Percentiles rank a stretch among this genome's conserved stretches.
Conservation (phyloP, 2,329 filamentous ascomycete genomes). For the Whalleya microplaca region DNA sequence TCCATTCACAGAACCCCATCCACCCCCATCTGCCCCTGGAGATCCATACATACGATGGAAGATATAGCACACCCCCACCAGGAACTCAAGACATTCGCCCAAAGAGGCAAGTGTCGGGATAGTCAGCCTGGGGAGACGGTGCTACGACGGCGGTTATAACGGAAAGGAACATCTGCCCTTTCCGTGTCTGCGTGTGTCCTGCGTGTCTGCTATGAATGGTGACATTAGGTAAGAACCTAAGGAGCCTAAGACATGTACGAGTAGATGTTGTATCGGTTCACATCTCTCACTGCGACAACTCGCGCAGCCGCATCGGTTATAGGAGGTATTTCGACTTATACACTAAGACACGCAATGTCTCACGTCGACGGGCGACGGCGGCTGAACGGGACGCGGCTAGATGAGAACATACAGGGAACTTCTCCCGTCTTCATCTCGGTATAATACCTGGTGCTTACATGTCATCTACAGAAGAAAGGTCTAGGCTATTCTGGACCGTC, state of each 20-base stretch:
- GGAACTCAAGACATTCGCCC: conserved; percentile 9
- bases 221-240: neutral
- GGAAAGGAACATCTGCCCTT: conserved; percentile 24
- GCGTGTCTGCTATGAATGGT: no score
- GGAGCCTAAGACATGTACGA: no score
- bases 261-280: no score
- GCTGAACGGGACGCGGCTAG: neutral
- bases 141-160: conserved; percentile 26
- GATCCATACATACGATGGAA: conserved; percentile 19
- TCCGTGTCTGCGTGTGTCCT: conserved; percentile 10
- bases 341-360: neutral
- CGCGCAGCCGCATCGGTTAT: neutral
- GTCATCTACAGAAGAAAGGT: neutral
- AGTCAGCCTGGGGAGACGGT: conserved; percentile 23
- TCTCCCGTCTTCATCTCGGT: neutral
- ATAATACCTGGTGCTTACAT: neutral
- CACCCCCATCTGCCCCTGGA: conserved; percentile 18
- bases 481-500: neutral
- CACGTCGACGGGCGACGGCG: neutral
- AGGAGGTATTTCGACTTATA: neutral
- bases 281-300: no score
- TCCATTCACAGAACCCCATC: neutral
- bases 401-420: conserved; percentile 8
- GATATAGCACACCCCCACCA: conserved; percentile 4
- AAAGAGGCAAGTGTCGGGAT: conserved; percentile 19